Percentiles rank a stretch among this genome's conserved stretches.
Conservation (phyloP, 495 filamentous ascomycete species). For the Xylaria acuta region DNA sequence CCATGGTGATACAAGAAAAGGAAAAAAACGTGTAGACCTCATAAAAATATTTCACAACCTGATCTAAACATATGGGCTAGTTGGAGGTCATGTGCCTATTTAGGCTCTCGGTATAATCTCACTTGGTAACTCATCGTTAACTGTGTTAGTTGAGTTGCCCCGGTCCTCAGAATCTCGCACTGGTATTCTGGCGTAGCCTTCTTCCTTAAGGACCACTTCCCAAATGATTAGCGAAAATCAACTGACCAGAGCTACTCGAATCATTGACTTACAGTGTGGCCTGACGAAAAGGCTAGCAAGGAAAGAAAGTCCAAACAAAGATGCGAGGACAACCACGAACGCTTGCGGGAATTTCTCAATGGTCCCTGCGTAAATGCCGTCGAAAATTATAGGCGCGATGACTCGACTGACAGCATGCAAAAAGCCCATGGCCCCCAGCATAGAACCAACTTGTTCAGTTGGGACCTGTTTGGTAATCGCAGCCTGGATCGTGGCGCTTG, state of each 20-base stretch:
- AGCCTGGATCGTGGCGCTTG: slow-evolving; percentile 79
- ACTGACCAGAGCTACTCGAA: neutral
- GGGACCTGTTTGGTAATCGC: slow-evolving; percentile 91
- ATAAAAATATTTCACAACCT: neutral
- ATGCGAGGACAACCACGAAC: slow-evolving; percentile 77
- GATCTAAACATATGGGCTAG: neutral
- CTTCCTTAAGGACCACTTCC: slow-evolving; percentile 35
- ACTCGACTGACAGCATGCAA: slow-evolving; percentile 84
- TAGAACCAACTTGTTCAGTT: slow-evolving; percentile 75
- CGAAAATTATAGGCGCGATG: slow-evolving; percentile 79
- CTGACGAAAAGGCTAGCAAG: slow-evolving; percentile 70
- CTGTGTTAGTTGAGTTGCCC: slow-evolving; percentile 29
- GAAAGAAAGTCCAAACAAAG: slow-evolving; percentile 70
- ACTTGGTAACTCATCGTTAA: slow-evolving; percentile 39
- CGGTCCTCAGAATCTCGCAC: slow-evolving; percentile 27
- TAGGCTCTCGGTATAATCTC: slow-evolving; percentile 30
- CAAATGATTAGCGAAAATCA: slow-evolving; percentile 1
- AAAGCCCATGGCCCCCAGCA: slow-evolving; percentile 86
- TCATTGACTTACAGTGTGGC: slow-evolving; percentile 69
- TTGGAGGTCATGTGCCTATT: neutral
- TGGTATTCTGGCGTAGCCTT: slow-evolving; percentile 31
- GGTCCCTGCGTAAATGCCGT: slow-evolving; percentile 81
- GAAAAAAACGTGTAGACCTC: neutral
- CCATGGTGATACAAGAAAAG: neutral
- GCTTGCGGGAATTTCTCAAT: slow-evolving; percentile 78